Evolutionary conservation across 2,329 filamentous ascomycete genomes (phyloP).

Genomic region (Didymella sp.): DNA sequence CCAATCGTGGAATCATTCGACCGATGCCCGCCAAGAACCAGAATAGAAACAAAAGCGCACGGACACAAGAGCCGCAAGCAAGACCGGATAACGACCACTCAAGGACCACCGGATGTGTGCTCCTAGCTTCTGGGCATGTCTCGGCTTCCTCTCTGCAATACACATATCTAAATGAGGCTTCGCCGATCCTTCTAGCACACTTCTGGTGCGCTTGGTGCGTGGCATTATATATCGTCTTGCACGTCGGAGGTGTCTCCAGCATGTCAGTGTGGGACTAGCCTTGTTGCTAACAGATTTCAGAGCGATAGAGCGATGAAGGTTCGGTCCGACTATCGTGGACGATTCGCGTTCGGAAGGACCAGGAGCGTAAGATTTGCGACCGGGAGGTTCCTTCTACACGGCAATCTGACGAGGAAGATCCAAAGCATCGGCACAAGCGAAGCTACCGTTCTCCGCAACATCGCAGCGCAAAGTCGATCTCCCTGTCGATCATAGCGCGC

Average conservation of each 20-base stretch:
- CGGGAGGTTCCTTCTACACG: not conserved
- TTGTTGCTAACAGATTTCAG: not conserved
- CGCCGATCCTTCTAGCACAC: constrained; percentile 4
- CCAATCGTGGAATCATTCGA: not conserved
- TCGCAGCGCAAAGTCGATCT: constrained; percentile 2
- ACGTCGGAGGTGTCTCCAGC: constrained; percentile 7
- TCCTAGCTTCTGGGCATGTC: constrained; percentile 4
- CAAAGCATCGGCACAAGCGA: not conserved
- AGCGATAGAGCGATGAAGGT: not conserved
- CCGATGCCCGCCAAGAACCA: constrained; percentile 5
- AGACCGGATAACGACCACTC: constrained; percentile 1
- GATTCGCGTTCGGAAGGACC: not conserved
- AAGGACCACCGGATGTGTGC: not conserved
- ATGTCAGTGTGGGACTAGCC: not conserved
- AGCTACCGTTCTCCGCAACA: not conserved
- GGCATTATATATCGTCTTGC: not conserved
- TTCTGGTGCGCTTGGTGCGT: not conserved
- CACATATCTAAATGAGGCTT: constrained; percentile 1
- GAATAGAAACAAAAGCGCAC: not conserved
- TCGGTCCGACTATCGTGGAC: constrained; percentile 7
- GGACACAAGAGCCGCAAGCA: constrained; percentile 4
- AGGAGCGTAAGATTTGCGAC: not conserved
- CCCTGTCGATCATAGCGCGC: constrained; percentile 11
- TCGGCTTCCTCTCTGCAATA: not conserved
- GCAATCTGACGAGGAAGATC: constrained; percentile 1